Percentiles rank a stretch among this genome's conserved stretches.
phyloP scores from a whole-genome alignment of 73 alveolate genomes.

The Paramecium octaurelia region DNA sequence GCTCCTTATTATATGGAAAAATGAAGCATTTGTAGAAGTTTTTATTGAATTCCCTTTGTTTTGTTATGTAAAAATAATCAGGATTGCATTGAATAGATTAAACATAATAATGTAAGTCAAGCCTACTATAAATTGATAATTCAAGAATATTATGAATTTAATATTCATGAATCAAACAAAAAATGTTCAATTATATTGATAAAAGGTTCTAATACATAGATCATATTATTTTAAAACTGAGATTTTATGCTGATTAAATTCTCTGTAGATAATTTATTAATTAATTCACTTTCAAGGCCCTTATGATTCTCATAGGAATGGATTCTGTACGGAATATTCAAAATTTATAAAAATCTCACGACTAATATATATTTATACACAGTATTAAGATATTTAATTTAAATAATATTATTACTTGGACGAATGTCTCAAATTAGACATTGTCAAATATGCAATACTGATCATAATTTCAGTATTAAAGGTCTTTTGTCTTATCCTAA shows the following conservation, averaged over 20 bases:
- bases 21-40: too few relatives aligned
- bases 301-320: background rate
- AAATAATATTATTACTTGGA: background rate
- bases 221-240: background rate
- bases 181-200: too few relatives aligned
- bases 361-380: background rate
- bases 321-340: background rate
- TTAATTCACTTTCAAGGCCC: background rate
- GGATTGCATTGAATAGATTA: too few relatives aligned
- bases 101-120: too few relatives aligned
- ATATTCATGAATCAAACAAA: too few relatives aligned
- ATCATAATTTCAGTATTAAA: background rate
- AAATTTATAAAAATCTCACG: background rate
- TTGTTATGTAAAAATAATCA: too few relatives aligned
- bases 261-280: background rate
- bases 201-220: too few relatives aligned
- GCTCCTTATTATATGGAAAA: too few relatives aligned
- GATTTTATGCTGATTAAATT: background rate
- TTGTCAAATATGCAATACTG: background rate
- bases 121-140: too few relatives aligned
- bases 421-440: background rate
- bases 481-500: background rate
- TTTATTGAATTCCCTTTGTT: too few relatives aligned
- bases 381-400: background rate
- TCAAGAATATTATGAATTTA: too few relatives aligned